A percentile compares a stretch with the other conserved stretches of the same genome.
phyloP scores from a whole-genome alignment of 805 yeast genomes.

The Lachancea nothofagi region DNA sequence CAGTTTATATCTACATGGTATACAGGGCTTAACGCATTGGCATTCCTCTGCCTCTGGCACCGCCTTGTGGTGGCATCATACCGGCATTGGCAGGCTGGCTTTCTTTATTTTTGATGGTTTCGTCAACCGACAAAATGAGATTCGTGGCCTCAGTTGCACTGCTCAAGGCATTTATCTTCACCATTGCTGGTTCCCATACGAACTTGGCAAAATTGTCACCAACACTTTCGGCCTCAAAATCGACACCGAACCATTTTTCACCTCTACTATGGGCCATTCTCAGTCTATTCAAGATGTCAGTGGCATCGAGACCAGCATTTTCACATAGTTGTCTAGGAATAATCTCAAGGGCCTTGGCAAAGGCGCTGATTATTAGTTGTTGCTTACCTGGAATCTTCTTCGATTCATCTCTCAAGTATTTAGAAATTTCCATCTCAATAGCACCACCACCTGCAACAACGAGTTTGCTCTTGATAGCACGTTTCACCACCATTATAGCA shows the following conservation, averaged over 20 bases:
- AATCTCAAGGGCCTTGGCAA: slow-evolving; percentile 89
- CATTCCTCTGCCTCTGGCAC: slow-evolving; percentile 66
- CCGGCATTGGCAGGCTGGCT: slow-evolving; percentile 49
- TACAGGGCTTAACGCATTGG: slow-evolving; percentile 34
- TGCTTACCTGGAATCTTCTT: slow-evolving; percentile 91
- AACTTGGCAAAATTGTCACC: slow-evolving; percentile 80
- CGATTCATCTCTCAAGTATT: slow-evolving; percentile 78
- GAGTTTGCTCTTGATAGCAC: slow-evolving; percentile 80
- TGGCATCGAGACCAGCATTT: slow-evolving; percentile 97
- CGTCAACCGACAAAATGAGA: slow-evolving; percentile 89
- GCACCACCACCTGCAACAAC: slow-evolving; percentile 99
- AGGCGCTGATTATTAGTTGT: slow-evolving; percentile 86
- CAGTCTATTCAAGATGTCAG: slow-evolving; percentile 84
- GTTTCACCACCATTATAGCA: slow-evolving; percentile 96
- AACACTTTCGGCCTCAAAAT: slow-evolving; percentile 75
- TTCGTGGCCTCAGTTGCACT: slow-evolving; percentile 97
- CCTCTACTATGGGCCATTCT: slow-evolving; percentile 94
- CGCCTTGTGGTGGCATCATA: slow-evolving; percentile 43
- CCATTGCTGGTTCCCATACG: slow-evolving; percentile 97
- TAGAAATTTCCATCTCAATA: slow-evolving; percentile 93
- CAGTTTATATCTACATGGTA: slow-evolving; percentile 13
- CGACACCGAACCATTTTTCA: slow-evolving; percentile 87
- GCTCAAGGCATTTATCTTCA: slow-evolving; percentile 86
- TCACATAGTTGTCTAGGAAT: slow-evolving; percentile 97
- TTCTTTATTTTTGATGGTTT: slow-evolving; percentile 75